Base-by-base conservation (phyloP, 1,284 basidiomycete species). In the Irpex sp. region DNA sequence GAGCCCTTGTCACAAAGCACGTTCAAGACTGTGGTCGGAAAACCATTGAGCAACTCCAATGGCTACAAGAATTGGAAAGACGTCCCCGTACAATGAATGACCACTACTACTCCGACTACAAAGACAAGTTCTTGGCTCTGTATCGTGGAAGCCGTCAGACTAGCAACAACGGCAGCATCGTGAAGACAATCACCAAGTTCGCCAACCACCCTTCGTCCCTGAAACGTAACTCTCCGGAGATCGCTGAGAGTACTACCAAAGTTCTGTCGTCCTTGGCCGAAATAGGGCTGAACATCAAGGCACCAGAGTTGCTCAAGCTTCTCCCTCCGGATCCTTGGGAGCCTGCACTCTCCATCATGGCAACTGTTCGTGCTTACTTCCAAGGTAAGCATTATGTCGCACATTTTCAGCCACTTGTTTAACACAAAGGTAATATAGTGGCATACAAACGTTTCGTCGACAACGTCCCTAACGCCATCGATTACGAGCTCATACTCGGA, bases 281-380 rank as follows among this genome's bases (percentile, higher is more conserved):
- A 47, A 65, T 87, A 0, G 85, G 85, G 0, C 68, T 88, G 19
- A 49, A 66, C 0, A 76, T 81, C 1, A 74, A 78, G 39, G 70
- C 81, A 0, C 68, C 71, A 0, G 83, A 87, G 58, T 69, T 89
- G 0, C 71, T 80, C 0, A 86, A 82, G 65, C 70, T 93, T 0
- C 72, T 86, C 1, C 79, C 83, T 0, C 65, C 79, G 0, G 86
- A 89, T 66, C 74, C 74, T 0, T 82, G 79, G 76, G 84, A 87
- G 43, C 78, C 82, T 0, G 86, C 83, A 0, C 68, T 91, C 3
- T 68, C 75, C 11, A 88, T 90, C 67, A 89, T 90, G 86, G 85
- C 89, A 0, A 81, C 85, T 53, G 86, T 88, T 4, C 78, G 86
- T 4, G 90, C 86, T 0, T 91, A 91, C 67, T 91, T 89, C 71